Evolutionary conservation across 148 eudicot species (phyloP), one percentile per base, ranked within the genome.

Genomic region (Pouteria glomerata): DNA sequence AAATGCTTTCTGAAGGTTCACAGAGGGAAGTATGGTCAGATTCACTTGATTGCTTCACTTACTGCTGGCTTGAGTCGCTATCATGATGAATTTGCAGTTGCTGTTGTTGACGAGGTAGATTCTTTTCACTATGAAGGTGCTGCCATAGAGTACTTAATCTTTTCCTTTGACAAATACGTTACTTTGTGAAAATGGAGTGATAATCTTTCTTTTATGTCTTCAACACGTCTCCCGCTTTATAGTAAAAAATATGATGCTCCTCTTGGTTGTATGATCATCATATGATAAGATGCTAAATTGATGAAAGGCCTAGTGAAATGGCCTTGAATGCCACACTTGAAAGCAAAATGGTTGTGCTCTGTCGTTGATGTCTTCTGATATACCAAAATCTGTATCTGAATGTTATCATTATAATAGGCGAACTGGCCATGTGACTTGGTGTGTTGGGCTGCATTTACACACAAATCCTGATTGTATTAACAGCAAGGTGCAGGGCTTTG

Each of bases 1-100:
- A 94, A 94, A 81, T 87, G 98, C 82, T 94, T 94, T 80, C 34
- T 91, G 88, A 94, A 94, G 86, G 91, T 94, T 80, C 98, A 94
- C 82, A 81, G 88, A 57, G 98, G 98, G 57, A 94, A 94, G 71
- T 94, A 91, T 86, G 90, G 98, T 61, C 98, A 94, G 77, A 94
- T 94, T 78, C 98, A 94, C 76, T 81, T 94, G 83, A 84, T 94
- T 78, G 98, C 98, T 71, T 94, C 96, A 35, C 91, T 94, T 62
- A 88, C 97, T 35, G 89, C 98, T 77, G 91, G 97, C 72, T 85
- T 94, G 67, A 91, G 98, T 83, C 89, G 90, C 50, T 91, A 91
- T 77, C 98, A 94, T 82, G 97, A 94, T 79, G 89, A 91, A 57
- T 94, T 94, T 78, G 90, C 98, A 15, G 96, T 94, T 73, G 92